A percentile compares a stretch with the other conserved stretches of the same genome.
Evolutionary conservation across 352 stramenopile species (phyloP).

Genomic region (Globisporangium alternatum): DNA sequence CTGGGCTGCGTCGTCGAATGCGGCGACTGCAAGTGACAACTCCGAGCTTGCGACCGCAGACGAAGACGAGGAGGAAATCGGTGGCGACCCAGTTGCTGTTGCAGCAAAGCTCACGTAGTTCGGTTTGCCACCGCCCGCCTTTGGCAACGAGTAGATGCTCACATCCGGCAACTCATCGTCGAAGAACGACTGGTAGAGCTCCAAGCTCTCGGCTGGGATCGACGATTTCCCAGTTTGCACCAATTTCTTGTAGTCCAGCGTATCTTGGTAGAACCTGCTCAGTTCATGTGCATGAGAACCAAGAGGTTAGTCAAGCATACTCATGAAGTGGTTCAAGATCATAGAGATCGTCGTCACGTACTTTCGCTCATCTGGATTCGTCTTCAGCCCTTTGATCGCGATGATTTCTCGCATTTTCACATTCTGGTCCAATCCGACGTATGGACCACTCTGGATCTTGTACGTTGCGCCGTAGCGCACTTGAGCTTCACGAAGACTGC

Average conservation of each 20-base stretch:
- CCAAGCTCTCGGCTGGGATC: conserved; percentile 60
- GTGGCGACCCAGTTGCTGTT: conserved; percentile 18
- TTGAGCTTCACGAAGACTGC: conserved; percentile 61
- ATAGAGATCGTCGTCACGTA: conserved; percentile 16
- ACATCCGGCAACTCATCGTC: conserved; percentile 62
- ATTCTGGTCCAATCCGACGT: conserved; percentile 76
- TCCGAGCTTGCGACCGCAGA: conserved; percentile 1
- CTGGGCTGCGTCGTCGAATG: neutral
- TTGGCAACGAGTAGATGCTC: conserved; percentile 35
- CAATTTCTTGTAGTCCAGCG: conserved; percentile 66
- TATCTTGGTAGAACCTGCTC: conserved; percentile 63
- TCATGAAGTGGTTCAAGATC: neutral
- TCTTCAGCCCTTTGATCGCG: conserved; percentile 70
- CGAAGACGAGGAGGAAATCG: conserved; percentile 5
- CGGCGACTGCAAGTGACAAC: neutral
- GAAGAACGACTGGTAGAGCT: conserved; percentile 84
- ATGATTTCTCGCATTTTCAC: conserved; percentile 79
- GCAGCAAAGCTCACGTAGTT: conserved; percentile 18
- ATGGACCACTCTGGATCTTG: conserved; percentile 72
- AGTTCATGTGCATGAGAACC: neutral
- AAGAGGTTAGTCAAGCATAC: neutral
- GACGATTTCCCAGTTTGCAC: conserved; percentile 44
- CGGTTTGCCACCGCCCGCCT: conserved; percentile 6
- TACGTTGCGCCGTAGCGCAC: conserved; percentile 71
- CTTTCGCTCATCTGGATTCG: conserved; percentile 53